Percentiles rank a stretch among this genome's conserved stretches.
Evolutionary conservation across 2,329 filamentous ascomycete genomes (phyloP).

Genomic region (Didymella pomorum): DNA sequence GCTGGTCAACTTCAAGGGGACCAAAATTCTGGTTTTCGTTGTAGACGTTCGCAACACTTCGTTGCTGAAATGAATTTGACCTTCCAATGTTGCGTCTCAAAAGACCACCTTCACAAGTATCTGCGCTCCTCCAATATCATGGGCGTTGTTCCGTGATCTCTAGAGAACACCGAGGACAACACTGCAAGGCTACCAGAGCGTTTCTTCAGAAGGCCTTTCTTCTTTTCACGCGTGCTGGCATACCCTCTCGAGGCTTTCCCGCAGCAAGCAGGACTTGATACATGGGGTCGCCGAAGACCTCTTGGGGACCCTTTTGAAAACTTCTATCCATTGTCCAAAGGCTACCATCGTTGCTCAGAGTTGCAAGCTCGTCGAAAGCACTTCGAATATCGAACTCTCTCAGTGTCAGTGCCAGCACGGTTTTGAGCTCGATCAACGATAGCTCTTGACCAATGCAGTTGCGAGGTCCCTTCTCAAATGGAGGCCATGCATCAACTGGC

Average conservation of each 20-base stretch:
- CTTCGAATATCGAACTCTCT: constrained; percentile 36
- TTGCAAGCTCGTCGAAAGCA: constrained; percentile 25
- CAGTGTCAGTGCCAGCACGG: constrained; percentile 33
- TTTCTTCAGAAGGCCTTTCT: constrained; percentile 3
- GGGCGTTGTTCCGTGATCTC: background rate
- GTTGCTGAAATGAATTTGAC: background rate
- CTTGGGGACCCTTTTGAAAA: constrained; percentile 26
- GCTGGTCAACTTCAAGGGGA: background rate
- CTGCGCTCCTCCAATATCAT: background rate
- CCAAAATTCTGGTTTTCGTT: background rate
- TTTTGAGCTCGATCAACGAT: constrained; percentile 28
- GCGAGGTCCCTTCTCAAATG: constrained; percentile 51
- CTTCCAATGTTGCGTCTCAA: background rate
- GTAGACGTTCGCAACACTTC: background rate
- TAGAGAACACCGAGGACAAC: background rate
- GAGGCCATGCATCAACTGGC: constrained; percentile 37
- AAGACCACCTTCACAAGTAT: background rate
- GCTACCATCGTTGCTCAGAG: constrained; percentile 26
- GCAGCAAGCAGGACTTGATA: constrained; percentile 40
- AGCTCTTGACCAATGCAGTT: constrained; percentile 37
- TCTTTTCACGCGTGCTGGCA: constrained; percentile 34
- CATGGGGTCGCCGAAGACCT: constrained; percentile 35
- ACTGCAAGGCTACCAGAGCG: background rate
- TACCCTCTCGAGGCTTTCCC: constrained; percentile 38
- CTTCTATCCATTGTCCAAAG: constrained; percentile 29